Base-by-base conservation (phyloP, 495 filamentous ascomycete species). In the Hyaloscypha variabilis region DNA sequence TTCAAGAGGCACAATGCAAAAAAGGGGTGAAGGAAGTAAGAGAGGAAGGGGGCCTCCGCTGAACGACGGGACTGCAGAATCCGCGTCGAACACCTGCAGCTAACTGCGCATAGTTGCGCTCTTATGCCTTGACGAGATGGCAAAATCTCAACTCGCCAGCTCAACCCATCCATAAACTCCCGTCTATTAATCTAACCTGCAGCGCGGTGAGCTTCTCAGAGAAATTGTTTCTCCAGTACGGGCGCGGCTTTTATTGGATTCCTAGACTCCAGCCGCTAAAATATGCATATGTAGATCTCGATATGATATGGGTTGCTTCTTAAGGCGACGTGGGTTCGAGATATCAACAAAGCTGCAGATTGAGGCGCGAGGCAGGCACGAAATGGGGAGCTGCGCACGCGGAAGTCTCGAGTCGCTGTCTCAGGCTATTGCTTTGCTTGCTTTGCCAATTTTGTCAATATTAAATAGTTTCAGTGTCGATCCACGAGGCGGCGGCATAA, bases 151-250 rank as follows among this genome's bases (percentile, higher is more conserved):
- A 55, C 31, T 39, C 36, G 25, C 29, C 8, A 54, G 28, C 23
- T 36, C 19, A n/a, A 24, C 23, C 19, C 29, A 31, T 23, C 62
- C 63, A 65, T 65, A 59, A 17, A 65, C 19, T 25, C 54, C 24
- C 30, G 14, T 26, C 54, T 65, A 65, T 65, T 58, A 59, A 65
- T 65, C 36, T 65, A 58, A 28, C 19, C 36, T 58, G 53, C 54
- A 51, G 34, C 63, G 28, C 50, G 46, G 23, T 63, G 60, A 62
- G 60, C 60, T 24, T 17, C 53, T 13, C 54, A 34, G 6, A 34
- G 51, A 54, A 54, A 54, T 54, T 46, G 39, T 46, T n/a, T 17
- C 11, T 46, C 6, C 39, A 46, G 39, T 46, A 46, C 19, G 19
- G 0, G 17, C 6, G 39, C 39, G 13, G 14, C 3, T 46, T 17